phyloP scores from a whole-genome alignment of 805 yeast species.

The Saccharomycopsis fodiens region DNA sequence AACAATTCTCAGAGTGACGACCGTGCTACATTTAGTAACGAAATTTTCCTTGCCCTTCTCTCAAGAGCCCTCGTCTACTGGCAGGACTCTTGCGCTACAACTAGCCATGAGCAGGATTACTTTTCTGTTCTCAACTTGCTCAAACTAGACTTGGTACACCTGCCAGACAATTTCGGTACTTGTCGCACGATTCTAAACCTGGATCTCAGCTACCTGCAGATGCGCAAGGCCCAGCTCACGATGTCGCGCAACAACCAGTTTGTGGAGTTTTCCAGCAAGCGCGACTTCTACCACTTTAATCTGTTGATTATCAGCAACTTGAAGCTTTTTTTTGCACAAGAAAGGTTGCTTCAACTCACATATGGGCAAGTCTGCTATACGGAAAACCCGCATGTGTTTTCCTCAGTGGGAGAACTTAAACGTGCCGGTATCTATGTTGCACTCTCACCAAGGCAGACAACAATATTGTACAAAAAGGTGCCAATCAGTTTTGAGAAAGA shows the following conservation, averaged over 20 bases:
- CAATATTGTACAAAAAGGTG: neutral
- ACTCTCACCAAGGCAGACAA: slow-evolving; percentile 7
- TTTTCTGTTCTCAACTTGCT: slow-evolving; percentile 12
- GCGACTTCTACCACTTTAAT: slow-evolving; percentile 12
- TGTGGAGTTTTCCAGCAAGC: slow-evolving; percentile 1
- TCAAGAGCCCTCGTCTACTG: slow-evolving; percentile 15
- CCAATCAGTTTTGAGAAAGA: neutral
- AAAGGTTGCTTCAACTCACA: slow-evolving; percentile 16
- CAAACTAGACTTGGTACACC: slow-evolving; percentile 17
- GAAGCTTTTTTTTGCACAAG: slow-evolving; percentile 14
- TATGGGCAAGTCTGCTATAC: slow-evolving; percentile 15
- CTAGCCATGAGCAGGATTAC: slow-evolving; percentile 10
- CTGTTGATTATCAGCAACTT: slow-evolving; percentile 10
- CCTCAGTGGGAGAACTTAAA: neutral
- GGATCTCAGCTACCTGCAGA: slow-evolving; percentile 14
- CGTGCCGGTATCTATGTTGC: neutral
- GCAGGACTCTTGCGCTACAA: slow-evolving; percentile 12
- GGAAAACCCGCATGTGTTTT: slow-evolving; percentile 9
- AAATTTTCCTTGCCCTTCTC: slow-evolving; percentile 6
- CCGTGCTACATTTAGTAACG: no score
- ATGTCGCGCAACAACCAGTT: slow-evolving; percentile 19
- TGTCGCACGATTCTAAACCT: neutral
- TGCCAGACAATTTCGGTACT: slow-evolving; percentile 5
- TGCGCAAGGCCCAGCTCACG: slow-evolving; percentile 11
- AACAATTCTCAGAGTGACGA: no score